Evolutionary conservation across 2,329 filamentous ascomycete species (phyloP).

Genomic region (Aspergillus neoniger): DNA sequence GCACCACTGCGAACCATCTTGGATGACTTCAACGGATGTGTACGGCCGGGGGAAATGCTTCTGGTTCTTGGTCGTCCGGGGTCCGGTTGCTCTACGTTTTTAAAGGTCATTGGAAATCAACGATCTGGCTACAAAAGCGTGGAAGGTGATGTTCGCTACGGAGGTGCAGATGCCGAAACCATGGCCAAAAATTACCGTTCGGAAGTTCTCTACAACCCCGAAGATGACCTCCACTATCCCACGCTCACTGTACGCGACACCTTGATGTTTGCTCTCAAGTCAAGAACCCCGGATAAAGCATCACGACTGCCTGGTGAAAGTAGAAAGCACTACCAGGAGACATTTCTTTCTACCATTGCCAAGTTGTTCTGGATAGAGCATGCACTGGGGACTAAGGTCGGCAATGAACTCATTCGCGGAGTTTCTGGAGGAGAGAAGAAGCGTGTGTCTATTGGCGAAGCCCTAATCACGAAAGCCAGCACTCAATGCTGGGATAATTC

Average conservation of each 20-base stretch:
- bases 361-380: slow-evolving; percentile 73
- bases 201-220: slow-evolving; percentile 71
- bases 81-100: slow-evolving; percentile 71
- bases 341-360: slow-evolving; percentile 68
- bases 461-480: slow-evolving; percentile 65
- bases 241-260: slow-evolving; percentile 76
- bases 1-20: slow-evolving; percentile 65
- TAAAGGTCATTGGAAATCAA: slow-evolving; percentile 77
- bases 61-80: slow-evolving; percentile 45
- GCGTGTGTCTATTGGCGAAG: slow-evolving; percentile 80
- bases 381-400: slow-evolving; percentile 71
- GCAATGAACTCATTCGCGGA: slow-evolving; percentile 72
- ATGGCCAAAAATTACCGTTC: slow-evolving; percentile 54
- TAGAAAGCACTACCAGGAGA: slow-evolving; percentile 60
- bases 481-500: slow-evolving; percentile 77
- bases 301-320: slow-evolving; percentile 64
- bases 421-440: slow-evolving; percentile 73
- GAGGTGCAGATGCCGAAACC: slow-evolving; percentile 54
- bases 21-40: slow-evolving; percentile 58
- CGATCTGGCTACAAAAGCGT: slow-evolving; percentile 62
- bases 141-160: slow-evolving; percentile 57
- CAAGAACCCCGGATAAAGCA: slow-evolving; percentile 64
- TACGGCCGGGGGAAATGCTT: slow-evolving; percentile 44
- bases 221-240: slow-evolving; percentile 75
- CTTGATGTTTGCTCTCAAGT: slow-evolving; percentile 69